Conservation (phyloP, 2,329 filamentous ascomycete species). For the Penicillium aurantiogriseum region DNA sequence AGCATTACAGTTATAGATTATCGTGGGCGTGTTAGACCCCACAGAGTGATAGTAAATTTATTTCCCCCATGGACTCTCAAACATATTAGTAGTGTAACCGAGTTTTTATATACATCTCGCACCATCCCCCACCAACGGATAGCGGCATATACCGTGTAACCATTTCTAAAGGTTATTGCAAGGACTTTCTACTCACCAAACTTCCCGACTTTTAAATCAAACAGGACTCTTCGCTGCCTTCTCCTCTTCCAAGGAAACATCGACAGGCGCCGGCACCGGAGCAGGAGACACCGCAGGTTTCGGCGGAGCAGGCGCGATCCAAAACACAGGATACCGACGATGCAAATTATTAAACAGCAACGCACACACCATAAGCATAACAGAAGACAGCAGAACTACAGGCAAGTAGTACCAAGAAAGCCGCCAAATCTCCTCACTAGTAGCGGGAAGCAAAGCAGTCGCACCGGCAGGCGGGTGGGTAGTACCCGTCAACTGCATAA, state of each 20-base stretch:
- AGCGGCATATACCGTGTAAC: background rate
- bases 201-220: background rate
- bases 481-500: slow-evolving; percentile 36
- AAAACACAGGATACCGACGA: slow-evolving; percentile 34
- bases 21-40: background rate
- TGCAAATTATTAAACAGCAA: slow-evolving; percentile 35
- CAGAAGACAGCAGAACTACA: slow-evolving; percentile 31
- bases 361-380: slow-evolving; percentile 29
- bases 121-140: background rate
- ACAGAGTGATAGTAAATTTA: background rate
- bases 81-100: background rate
- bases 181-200: too few species aligned
- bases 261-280: background rate
- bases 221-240: background rate
- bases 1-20: too few species aligned
- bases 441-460: slow-evolving; percentile 34
- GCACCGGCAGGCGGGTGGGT: slow-evolving; percentile 37
- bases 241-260: background rate
- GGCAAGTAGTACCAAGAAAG: slow-evolving; percentile 37
- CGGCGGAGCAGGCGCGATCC: slow-evolving; percentile 26
- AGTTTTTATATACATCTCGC: background rate
- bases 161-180: background rate
- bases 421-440: slow-evolving; percentile 26
- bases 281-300: slow-evolving; percentile 11
- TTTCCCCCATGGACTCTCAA: background rate